Base-by-base conservation (phyloP, 768 basidiomycete species). In the Suillus americanus region DNA sequence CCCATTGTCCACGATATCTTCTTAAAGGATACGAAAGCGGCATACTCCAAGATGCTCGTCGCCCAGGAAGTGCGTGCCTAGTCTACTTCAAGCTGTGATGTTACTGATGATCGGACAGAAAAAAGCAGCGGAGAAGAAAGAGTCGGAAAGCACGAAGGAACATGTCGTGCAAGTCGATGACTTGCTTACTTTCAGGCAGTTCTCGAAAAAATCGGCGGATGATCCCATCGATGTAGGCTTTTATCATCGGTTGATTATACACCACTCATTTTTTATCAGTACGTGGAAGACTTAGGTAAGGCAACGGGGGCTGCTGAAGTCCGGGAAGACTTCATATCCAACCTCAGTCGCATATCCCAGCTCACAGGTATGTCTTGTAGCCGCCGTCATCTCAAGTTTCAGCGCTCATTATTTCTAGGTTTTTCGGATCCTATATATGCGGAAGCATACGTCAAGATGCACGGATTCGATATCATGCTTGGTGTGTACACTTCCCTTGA, bases 341-440 rank as follows among this genome's bases (percentile, higher is more conserved):
- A 96, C 74, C 83, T 99, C 53, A 95, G 89, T 69, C 86, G 92
- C 28, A 96, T 99, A 67, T 90, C 94, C 16, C 96, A 97, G 74
- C 85, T 99, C 48, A 99, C 96, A 53, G 94, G 94, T 90, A 67
- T 64, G 81, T 65, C 48, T 18, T 51, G 25, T 16, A 25, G 23
- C 2, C 6, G 23, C 3, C 12, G 5, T n/a, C 12, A 38, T 56
- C 2, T 56, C n/a, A 7, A 13, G 13, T 56, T 37, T 37, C 30
- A 38, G 14, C 38, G n/a, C 37, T 56, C 23, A 65, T 53, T 16
- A 56, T 60, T 28, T 40, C 51, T 69, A 89, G 95, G 97, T 38
- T 99, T 99, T 85, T 97, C 96, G 33, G 97, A 99, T 74, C 94
- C 97, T 13, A 94, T 99, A 67, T 99, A 99, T 70, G 96, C 96